phyloP scores from a whole-genome alignment of 345 rosid genomes.

The Arabis hirsuta region DNA sequence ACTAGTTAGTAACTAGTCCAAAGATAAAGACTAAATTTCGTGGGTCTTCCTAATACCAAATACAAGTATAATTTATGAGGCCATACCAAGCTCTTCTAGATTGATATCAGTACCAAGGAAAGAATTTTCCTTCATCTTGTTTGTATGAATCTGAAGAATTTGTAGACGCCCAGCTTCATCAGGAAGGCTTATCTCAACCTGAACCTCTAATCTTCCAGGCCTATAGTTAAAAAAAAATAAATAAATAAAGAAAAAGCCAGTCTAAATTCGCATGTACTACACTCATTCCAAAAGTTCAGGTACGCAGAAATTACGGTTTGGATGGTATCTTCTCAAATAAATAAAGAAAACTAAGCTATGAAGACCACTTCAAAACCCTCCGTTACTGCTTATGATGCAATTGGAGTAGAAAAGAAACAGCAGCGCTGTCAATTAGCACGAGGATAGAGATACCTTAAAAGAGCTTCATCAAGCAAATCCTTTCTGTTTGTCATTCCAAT shows the following conservation, averaged over 20 bases:
- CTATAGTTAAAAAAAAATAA: slow-evolving; percentile 47
- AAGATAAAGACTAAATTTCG: slow-evolving; percentile 12
- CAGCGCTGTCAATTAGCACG: slow-evolving; percentile 12
- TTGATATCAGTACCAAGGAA: slow-evolving; percentile 86
- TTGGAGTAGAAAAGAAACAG: slow-evolving; percentile 1
- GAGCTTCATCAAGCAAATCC: slow-evolving; percentile 99
- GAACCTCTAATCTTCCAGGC: slow-evolving; percentile 99
- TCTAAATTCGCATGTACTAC: slow-evolving; percentile 9
- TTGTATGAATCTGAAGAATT: slow-evolving; percentile 97
- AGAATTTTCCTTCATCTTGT: slow-evolving; percentile 97
- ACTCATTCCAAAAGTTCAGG: slow-evolving; percentile 3
- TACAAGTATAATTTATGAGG: slow-evolving; percentile 2
- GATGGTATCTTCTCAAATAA: slow-evolving; percentile 15
- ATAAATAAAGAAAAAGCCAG: slow-evolving; percentile 22
- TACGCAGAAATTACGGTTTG: slow-evolving; percentile 9
- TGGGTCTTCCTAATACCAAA: slow-evolving; percentile 6
- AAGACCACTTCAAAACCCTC: slow-evolving; percentile 18
- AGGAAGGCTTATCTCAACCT: slow-evolving; percentile 99
- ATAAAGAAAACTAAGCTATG: not conserved
- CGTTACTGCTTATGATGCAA: not conserved
- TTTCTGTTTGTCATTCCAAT: slow-evolving; percentile 99
- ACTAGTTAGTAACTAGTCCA: slow-evolving; percentile 15
- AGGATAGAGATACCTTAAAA: slow-evolving; percentile 67
- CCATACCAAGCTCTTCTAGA: slow-evolving; percentile 89
- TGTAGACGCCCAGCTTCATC: slow-evolving; percentile 97